phyloP scores from a whole-genome alignment of 805 yeast species.

The Maudiozyma pseudohumilis region DNA sequence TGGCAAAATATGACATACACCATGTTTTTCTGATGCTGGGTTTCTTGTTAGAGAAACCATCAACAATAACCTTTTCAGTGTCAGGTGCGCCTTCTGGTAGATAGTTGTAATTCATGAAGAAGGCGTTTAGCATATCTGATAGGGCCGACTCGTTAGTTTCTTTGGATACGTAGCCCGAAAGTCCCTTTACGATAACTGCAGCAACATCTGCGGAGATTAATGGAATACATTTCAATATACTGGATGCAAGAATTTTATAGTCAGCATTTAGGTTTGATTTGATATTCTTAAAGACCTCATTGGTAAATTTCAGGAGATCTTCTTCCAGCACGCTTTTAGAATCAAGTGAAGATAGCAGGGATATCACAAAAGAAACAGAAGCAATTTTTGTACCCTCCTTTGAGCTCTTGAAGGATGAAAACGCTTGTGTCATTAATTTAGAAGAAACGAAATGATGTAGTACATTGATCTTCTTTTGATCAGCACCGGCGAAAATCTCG shows the following conservation, averaged over 20 bases:
- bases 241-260: constrained; percentile 45
- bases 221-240: constrained; percentile 33
- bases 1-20: constrained; percentile 38
- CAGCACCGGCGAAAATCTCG: constrained; percentile 30
- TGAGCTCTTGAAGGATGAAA: constrained; percentile 55
- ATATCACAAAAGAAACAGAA: constrained; percentile 31
- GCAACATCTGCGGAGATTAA: constrained; percentile 24
- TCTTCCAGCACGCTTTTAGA: constrained; percentile 19
- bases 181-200: constrained; percentile 31
- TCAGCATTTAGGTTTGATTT: constrained; percentile 57
- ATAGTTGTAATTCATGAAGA: constrained; percentile 36
- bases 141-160: constrained; percentile 70
- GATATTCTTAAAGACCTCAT: constrained; percentile 46
- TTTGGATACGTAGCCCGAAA: constrained; percentile 49
- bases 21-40: constrained; percentile 55
- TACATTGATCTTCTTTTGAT: constrained; percentile 32
- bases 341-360: constrained; percentile 19
- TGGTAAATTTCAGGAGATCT: constrained; percentile 32
- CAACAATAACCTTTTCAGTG: constrained; percentile 31
- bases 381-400: constrained; percentile 54
- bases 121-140: constrained; percentile 37
- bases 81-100: constrained; percentile 19
- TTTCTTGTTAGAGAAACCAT: constrained; percentile 61
- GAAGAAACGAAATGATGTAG: constrained; percentile 33
- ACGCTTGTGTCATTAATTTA: constrained; percentile 42